Evolutionary conservation across 2,329 filamentous ascomycete genomes (phyloP), one percentile per base, ranked within the genome.

Genomic region (Graphilbum sp.): DNA sequence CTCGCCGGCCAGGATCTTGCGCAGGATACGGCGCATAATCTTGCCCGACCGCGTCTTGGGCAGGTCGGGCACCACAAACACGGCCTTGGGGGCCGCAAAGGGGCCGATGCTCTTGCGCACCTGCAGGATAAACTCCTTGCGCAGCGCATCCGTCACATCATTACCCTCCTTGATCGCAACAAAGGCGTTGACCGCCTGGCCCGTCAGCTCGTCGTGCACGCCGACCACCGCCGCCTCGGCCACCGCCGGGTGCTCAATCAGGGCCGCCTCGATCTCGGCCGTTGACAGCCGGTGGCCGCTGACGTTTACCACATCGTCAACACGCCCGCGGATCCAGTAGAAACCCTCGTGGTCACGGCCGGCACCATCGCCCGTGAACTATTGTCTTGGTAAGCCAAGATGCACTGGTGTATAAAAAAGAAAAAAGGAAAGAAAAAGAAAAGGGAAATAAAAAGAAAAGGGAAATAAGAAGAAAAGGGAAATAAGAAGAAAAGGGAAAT

Each of bases 251-350:
- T 96, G 87, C 67, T 96, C 88, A 48, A 98, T 79, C 35, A 98
- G 75, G 16, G 90, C 90, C 21, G 90, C 90, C 63, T 98, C 90
- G 47, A 98, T 98, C 61, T 98, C 90, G 27, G 90, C 88, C 10
- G 90, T 98, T 15, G 88, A 96, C 45, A 98, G 70, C 57, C 90
- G 80, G 61, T 98, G 90, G 21, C 90, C 90, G 50, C 82, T 90
- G 45, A 98, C 90, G 60, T 98, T 98, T 58, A 98, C 88, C 32
- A 98, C 90, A 52, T 98, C 90, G 55, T 98, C 90, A 38, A 98
- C 90, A 59, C 90, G 86, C 47, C 90, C 90, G 45, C 90, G 84
- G 57, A 98, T 98, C 90, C 90, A 98, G 75, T 96, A 98, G 69
- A 95, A 98, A 41, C 90, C 90, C 52, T 98, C 90, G 61, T 94